These are phyloP conservation scores for Podaxis pistillaris DNA, from an alignment of 768 basidiomycete genomes.

Conservation along the genomic window DNA sequence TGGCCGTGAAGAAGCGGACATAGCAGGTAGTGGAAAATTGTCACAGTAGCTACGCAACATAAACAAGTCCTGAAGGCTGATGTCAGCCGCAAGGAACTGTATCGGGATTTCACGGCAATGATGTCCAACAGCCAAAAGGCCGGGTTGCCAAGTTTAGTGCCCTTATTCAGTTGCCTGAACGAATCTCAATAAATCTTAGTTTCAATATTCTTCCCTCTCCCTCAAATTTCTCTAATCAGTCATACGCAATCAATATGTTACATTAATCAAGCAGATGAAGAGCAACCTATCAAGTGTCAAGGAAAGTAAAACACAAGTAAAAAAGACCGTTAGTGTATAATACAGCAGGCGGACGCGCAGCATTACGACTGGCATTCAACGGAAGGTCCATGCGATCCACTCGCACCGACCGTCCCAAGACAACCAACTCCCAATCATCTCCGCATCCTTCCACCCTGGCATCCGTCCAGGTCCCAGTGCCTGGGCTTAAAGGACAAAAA, in stretches of 20 bases:
- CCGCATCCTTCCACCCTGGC: not conserved
- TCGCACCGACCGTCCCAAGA: not conserved
- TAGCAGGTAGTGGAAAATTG: too few species aligned
- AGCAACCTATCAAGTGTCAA: not conserved
- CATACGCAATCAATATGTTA: not conserved
- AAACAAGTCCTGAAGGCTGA: too few species aligned
- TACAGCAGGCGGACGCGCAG: not conserved
- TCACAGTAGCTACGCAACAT: too few species aligned
- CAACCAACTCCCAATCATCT: not conserved
- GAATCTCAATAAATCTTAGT: too few species aligned
- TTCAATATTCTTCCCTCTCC: not conserved
- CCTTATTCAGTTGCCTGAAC: too few species aligned
- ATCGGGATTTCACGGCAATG: too few species aligned
- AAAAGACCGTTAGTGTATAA: not conserved
- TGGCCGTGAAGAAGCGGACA: too few species aligned
- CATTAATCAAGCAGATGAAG: not conserved
- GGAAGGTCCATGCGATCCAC: not conserved
- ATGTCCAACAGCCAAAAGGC: too few species aligned
- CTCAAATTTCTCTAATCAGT: not conserved
- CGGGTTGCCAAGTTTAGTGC: too few species aligned
- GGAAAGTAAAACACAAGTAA: too few species aligned
- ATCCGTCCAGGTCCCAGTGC: not conserved
- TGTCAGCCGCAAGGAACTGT: too few species aligned
- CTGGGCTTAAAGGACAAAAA: not conserved
- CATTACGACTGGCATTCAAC: not conserved